Evolutionary conservation across 352 stramenopile genomes (phyloP).

Genomic region (Phytophthora pini): DNA sequence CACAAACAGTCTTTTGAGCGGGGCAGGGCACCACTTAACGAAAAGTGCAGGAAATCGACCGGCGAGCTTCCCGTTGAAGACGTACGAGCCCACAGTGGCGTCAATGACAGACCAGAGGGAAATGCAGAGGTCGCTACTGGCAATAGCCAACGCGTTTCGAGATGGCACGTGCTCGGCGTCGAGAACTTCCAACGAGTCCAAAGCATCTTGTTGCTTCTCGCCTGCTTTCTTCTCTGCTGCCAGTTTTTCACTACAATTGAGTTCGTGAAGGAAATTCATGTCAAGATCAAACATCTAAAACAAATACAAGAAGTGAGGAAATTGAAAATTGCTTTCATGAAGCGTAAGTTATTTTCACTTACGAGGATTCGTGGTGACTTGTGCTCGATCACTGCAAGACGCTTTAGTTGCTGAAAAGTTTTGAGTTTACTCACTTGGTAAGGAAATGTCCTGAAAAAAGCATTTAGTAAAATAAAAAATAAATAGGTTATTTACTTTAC

Average conservation of each 20-base stretch:
- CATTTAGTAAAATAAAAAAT: neutral
- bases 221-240: conserved; percentile 40
- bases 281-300: conserved; percentile 71
- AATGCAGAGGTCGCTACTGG: conserved; percentile 60
- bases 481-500: neutral
- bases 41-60: conserved; percentile 55
- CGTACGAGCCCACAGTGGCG: conserved; percentile 59
- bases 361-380: conserved; percentile 64
- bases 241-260: conserved; percentile 60
- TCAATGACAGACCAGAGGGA: conserved; percentile 79
- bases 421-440: conserved; percentile 72
- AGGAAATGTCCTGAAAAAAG: conserved; percentile 52
- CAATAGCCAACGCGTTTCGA: conserved; percentile 61
- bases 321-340: conserved; percentile 3
- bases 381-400: conserved; percentile 68
- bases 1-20: conserved; percentile 56
- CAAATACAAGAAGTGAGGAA: conserved; percentile 4
- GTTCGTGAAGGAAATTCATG: conserved; percentile 69
- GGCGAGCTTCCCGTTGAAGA: conserved; percentile 67
- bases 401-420: conserved; percentile 50
- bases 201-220: conserved; percentile 36
- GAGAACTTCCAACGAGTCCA: conserved; percentile 47
- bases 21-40: conserved; percentile 60
- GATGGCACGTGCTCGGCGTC: conserved; percentile 64
- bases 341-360: conserved; percentile 8